Conservation (phyloP, 352 stramenopile genomes). For the Pythium brachiatum region DNA sequence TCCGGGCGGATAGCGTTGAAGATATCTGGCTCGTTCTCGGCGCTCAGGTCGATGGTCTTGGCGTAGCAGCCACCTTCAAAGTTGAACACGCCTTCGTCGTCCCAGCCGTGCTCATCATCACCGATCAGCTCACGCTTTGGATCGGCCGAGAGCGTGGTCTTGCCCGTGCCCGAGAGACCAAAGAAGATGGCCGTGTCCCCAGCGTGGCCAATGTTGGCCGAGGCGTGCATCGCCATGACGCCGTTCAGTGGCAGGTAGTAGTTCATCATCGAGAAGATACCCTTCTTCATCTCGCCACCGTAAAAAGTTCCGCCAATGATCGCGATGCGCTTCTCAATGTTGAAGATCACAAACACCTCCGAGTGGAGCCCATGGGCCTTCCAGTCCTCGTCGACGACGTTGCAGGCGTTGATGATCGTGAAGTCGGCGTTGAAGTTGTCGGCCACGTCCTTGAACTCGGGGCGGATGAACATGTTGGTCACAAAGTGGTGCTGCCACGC, state of each 20-base stretch:
- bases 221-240: constrained; percentile 65
- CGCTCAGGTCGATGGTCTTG: constrained; percentile 94
- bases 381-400: constrained; percentile 58
- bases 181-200: constrained; percentile 59
- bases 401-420: constrained; percentile 70
- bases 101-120: constrained; percentile 84
- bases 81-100: constrained; percentile 93
- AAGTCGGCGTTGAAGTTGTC: constrained; percentile 49
- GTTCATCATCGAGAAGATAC: constrained; percentile 74
- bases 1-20: constrained; percentile 63
- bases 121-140: constrained; percentile 91
- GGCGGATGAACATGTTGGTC: constrained; percentile 73
- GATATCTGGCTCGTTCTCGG: constrained; percentile 95
- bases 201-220: constrained; percentile 49
- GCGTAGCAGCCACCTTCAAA: constrained; percentile 98
- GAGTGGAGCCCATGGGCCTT: constrained; percentile 48
- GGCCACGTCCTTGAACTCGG: constrained; percentile 50
- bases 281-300: constrained; percentile 73
- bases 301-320: constrained; percentile 67
- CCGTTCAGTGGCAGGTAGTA: constrained; percentile 57
- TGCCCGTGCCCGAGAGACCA: constrained; percentile 85
- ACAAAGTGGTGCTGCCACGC: constrained; percentile 69
- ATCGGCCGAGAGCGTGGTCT: constrained; percentile 88
- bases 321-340: constrained; percentile 62
- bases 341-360: constrained; percentile 66